Evolutionary conservation across 2,329 filamentous ascomycete species (phyloP).

Genomic region (Orbilia javanica): DNA sequence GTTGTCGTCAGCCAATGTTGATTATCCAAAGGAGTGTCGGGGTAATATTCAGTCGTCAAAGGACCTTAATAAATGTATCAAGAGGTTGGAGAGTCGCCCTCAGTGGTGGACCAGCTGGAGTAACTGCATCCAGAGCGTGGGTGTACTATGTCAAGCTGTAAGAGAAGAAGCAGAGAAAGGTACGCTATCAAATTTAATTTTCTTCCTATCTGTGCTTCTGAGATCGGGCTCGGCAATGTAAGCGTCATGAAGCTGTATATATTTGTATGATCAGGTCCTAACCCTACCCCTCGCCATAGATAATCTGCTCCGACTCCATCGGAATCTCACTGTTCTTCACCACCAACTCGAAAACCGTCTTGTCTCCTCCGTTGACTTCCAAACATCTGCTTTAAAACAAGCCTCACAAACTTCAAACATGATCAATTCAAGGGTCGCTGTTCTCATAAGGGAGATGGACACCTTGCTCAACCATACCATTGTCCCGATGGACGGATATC

Average conservation of each 20-base stretch:
- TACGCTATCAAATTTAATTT: conserved; percentile 2
- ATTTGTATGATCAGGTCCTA: background rate
- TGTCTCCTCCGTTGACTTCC: conserved; percentile 20
- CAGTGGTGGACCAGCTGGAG: conserved; percentile 63
- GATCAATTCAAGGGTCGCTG: background rate
- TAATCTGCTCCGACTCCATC: conserved; percentile 45
- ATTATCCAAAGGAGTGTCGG: conserved; percentile 60
- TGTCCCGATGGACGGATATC: conserved; percentile 12
- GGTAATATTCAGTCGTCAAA: conserved; percentile 38
- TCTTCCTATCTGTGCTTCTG: too few species aligned
- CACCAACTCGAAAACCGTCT: conserved; percentile 39
- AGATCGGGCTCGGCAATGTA: background rate
- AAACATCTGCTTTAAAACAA: conserved; percentile 11
- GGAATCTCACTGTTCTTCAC: conserved; percentile 42
- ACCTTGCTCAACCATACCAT: conserved; percentile 13
- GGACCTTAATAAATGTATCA: conserved; percentile 59
- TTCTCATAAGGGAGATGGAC: conserved; percentile 35
- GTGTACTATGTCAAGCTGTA: conserved; percentile 61
- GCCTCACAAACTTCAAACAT: background rate
- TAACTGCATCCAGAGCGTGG: conserved; percentile 62
- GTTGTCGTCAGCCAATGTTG: conserved; percentile 60
- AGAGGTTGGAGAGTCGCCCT: conserved; percentile 60
- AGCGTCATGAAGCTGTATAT: background rate
- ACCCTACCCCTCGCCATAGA: conserved; percentile 11
- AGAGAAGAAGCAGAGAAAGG: conserved; percentile 61